Percentiles rank a stretch among this genome's conserved stretches.
These are phyloP conservation scores for Xylaria sp. DNA, from an alignment of 2,329 filamentous ascomycete species.

Conservation along the genomic window DNA sequence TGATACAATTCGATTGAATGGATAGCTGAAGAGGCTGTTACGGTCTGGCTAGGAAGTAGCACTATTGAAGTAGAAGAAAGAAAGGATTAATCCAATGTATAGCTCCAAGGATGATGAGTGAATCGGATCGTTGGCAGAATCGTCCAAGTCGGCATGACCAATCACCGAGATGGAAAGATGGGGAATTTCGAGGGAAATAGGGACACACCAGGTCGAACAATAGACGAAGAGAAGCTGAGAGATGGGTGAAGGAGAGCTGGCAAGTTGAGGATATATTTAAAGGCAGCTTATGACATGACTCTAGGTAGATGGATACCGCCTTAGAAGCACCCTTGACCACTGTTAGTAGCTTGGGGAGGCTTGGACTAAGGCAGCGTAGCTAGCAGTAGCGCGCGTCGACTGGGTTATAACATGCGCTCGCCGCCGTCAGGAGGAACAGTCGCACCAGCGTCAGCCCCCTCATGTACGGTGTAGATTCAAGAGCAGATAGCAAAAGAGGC, in stretches of 20 bases:
- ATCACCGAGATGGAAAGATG: background rate
- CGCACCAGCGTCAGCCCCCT: background rate
- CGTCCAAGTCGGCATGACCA: no score
- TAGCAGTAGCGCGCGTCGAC: background rate
- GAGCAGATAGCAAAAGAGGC: background rate
- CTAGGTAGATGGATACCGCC: background rate
- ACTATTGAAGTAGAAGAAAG: background rate
- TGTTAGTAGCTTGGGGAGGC: background rate
- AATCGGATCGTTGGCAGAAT: no score
- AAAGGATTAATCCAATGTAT: background rate
- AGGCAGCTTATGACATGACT: background rate
- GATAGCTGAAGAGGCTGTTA: background rate
- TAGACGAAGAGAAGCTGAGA: background rate
- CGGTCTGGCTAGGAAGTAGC: background rate
- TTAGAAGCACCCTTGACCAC: conserved; percentile 21
- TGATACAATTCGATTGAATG: background rate
- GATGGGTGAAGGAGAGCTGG: background rate
- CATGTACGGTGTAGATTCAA: no score
- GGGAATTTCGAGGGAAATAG: background rate
- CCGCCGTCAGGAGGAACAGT: background rate
- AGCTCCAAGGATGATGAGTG: no score
- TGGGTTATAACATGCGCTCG: background rate
- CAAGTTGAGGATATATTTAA: conserved; percentile 11
- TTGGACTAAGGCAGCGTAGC: conserved; percentile 2
- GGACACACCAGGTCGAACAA: background rate